Base-by-base conservation (phyloP, 306 rosid genomes). In the Cucumis hystrix region DNA sequence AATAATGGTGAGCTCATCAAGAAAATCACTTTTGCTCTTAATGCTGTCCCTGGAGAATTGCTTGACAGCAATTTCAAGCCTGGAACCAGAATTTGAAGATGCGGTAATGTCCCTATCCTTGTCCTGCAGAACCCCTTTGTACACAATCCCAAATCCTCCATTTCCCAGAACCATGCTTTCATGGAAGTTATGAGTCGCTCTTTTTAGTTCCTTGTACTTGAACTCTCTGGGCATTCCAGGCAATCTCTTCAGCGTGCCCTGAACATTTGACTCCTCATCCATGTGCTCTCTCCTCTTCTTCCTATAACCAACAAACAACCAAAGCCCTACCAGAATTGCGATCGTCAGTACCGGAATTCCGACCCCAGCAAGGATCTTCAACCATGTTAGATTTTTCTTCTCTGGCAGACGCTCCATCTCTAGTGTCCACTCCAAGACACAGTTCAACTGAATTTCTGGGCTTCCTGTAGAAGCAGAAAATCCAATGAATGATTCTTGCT, bases 1-100 rank as follows among this genome's bases (percentile, higher is more conserved):
- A 80, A 87, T 87, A 7, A 87, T 87, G 66, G 91, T 85, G 65
- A 85, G 87, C 85, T 85, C 91, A 40, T 88, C 91, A 78, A 85
- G 55, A 83, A 87, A 87, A 81, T 87, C 87, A 13, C 79, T 84
- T 76, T 74, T 81, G 63, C 91, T 80, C 65, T 85, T 57, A 41
- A 85, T 75, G 70, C 79, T 79, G 37, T 87, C 88, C 55, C 84
- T 75, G 14, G 85, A 81, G 60, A 87, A 87, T 80, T 68, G 72
- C 87, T 87, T 87, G 56, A 87, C 91, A 7, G 88, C 84, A 30
- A 85, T 35, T 81, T 83, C 84, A 75, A 65, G 52, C 10, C 62
- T 64, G 33, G 30, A 21, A 73, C 8, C 13, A 23, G 60, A 47
- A 71, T 15, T 54, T 54, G 62, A 0, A 18, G 77, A 73, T 14